A percentile compares a stretch with the other conserved stretches of the same genome.
These are phyloP conservation scores for Coniella vitis DNA, from an alignment of 2,329 filamentous ascomycete species.

Conservation along the genomic window DNA sequence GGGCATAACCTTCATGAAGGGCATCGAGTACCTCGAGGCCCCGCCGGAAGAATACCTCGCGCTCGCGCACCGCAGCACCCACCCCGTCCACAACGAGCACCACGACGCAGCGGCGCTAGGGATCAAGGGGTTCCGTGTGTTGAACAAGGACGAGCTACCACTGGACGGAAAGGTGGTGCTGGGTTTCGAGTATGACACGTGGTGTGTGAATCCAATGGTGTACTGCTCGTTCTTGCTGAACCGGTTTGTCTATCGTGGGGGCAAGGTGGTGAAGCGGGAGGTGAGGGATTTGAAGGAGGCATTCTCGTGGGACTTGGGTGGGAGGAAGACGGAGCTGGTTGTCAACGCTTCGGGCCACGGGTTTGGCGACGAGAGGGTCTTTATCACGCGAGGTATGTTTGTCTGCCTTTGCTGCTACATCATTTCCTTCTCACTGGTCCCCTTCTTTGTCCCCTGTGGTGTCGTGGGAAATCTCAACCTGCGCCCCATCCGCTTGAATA, in stretches of 20 bases:
- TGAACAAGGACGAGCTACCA: conserved; percentile 32
- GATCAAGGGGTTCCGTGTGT: conserved; percentile 31
- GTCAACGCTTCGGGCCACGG: conserved; percentile 42
- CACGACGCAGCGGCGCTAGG: conserved; percentile 24
- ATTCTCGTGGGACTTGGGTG: conserved; percentile 27
- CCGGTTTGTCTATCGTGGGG: conserved; percentile 32
- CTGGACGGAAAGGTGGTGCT: conserved; percentile 30
- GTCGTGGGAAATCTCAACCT: too few species aligned
- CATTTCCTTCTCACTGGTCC: too few species aligned
- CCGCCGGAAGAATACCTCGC: conserved; percentile 33
- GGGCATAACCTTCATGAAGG: conserved; percentile 42
- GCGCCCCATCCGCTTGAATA: too few species aligned
- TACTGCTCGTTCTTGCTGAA: conserved; percentile 43
- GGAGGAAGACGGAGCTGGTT: conserved; percentile 24
- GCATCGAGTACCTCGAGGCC: conserved; percentile 45
- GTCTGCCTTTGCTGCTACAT: too few species aligned
- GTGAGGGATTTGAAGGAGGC: conserved; percentile 32
- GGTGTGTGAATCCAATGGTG: conserved; percentile 48
- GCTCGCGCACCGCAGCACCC: conserved; percentile 24
- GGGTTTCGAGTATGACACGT: conserved; percentile 46
- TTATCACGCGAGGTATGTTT: conserved; percentile 34
- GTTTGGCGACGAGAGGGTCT: conserved; percentile 34
- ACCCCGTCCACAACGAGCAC: conserved; percentile 8
- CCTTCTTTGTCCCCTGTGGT: too few species aligned
- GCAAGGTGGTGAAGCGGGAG: conserved; percentile 27